A percentile compares a stretch with the other conserved stretches of the same genome.
These are phyloP conservation scores for Carex cristatella DNA, from an alignment of 176 grass and related monocot species.

Conservation along the genomic window DNA sequence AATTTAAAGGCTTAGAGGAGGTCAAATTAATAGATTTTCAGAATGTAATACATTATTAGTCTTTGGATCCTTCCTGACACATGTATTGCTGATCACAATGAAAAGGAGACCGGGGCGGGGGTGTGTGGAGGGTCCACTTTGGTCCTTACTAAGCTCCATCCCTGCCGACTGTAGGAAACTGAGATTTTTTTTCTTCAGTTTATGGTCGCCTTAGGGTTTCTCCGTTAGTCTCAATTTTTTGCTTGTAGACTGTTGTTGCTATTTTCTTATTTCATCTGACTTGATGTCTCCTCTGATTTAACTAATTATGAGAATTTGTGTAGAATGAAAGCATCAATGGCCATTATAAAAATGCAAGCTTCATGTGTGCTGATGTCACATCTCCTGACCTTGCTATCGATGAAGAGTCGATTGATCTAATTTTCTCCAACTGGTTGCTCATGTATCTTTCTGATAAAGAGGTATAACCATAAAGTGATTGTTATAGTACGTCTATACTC, in stretches of 20 bases:
- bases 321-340: constrained; percentile 93
- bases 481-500: not conserved
- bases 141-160: too few relatives aligned
- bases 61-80: not conserved
- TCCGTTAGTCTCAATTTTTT: not conserved
- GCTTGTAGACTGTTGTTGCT: not conserved
- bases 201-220: not conserved
- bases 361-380: constrained; percentile 89
- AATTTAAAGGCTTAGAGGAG: not conserved
- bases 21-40: too few relatives aligned
- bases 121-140: too few relatives aligned
- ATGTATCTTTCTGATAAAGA: constrained; percentile 97
- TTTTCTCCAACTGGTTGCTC: constrained; percentile 96
- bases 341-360: constrained; percentile 64
- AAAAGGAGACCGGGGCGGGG: too few relatives aligned
- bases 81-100: not conserved
- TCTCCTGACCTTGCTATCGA: constrained; percentile 60
- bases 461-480: constrained; percentile 33
- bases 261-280: not conserved
- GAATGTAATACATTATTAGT: not conserved
- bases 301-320: constrained; percentile 16
- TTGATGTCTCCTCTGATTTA: not conserved
- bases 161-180: not conserved
- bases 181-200: not conserved
- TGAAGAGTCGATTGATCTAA: constrained; percentile 74